phyloP scores from a whole-genome alignment of 2,329 filamentous ascomycete species.

The Colletotrichum sp. region DNA sequence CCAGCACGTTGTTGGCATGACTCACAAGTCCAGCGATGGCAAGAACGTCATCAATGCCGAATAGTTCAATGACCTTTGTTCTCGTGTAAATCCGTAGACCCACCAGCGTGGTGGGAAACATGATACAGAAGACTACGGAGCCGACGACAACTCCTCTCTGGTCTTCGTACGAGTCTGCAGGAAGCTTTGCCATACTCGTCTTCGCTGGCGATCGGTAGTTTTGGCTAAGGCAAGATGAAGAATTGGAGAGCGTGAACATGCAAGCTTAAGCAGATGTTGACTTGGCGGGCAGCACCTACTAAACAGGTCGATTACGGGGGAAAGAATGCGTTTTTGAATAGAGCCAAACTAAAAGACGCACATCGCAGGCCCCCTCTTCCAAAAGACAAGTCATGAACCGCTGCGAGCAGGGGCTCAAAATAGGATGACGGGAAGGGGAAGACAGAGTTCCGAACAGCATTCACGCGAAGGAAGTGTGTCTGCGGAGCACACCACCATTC shows the following conservation, averaged over 20 bases:
- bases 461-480: not conserved
- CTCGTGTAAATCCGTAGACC: constrained; percentile 27
- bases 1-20: not conserved
- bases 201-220: not conserved
- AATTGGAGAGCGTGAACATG: not conserved
- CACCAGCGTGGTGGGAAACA: constrained; percentile 23
- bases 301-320: not conserved
- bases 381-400: not conserved
- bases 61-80: constrained; percentile 25
- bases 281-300: not conserved
- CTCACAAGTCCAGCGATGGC: constrained; percentile 28
- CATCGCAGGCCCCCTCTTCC: not conserved
- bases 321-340: not conserved
- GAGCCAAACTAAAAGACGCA: not conserved
- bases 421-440: not conserved
- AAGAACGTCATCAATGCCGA: constrained; percentile 29
- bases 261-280: not conserved
- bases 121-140: constrained; percentile 23
- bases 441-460: not conserved
- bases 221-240: not conserved
- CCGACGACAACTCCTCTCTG: constrained; percentile 18
- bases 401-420: not conserved
- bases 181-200: not conserved
- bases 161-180: constrained; percentile 5
- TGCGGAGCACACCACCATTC: not conserved